Conservation (phyloP, 352 stramenopile species). For the Globisporangium takayamanum region DNA sequence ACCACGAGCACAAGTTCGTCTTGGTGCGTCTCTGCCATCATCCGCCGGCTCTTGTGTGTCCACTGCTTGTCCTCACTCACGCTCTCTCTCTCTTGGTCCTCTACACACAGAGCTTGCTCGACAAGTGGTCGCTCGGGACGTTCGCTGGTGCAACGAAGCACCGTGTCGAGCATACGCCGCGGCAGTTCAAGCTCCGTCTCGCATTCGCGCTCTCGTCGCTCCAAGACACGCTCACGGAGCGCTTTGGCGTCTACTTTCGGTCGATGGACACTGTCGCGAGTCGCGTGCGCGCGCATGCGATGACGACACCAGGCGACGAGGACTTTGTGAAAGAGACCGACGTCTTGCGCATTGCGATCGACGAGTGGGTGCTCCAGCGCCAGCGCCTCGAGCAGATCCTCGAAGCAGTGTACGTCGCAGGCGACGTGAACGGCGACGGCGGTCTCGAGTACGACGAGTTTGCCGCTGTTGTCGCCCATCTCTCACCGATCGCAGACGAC, state of each 20-base stretch:
- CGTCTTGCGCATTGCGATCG: constrained; percentile 45
- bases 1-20: constrained; percentile 74
- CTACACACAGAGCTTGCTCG: constrained; percentile 30
- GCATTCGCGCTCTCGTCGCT: constrained; percentile 39
- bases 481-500: constrained; percentile 48
- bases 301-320: constrained; percentile 25
- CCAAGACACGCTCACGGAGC: constrained; percentile 47
- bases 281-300: constrained; percentile 31
- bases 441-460: constrained; percentile 75
- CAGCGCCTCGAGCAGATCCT: constrained; percentile 60
- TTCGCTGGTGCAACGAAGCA: constrained; percentile 48
- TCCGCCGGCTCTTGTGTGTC: background rate
- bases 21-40: constrained; percentile 21
- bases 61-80: background rate
- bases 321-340: constrained; percentile 64
- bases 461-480: constrained; percentile 43
- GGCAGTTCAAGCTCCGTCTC: constrained; percentile 58
- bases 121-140: constrained; percentile 53
- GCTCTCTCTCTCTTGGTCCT: background rate
- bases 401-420: constrained; percentile 58
- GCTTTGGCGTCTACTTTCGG: constrained; percentile 62
- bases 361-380: constrained; percentile 50
- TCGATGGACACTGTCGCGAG: constrained; percentile 35
- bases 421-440: constrained; percentile 62
- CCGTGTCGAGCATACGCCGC: constrained; percentile 42